Conservation (phyloP, 1,284 basidiomycete species). For the Puccinia hordei region DNA sequence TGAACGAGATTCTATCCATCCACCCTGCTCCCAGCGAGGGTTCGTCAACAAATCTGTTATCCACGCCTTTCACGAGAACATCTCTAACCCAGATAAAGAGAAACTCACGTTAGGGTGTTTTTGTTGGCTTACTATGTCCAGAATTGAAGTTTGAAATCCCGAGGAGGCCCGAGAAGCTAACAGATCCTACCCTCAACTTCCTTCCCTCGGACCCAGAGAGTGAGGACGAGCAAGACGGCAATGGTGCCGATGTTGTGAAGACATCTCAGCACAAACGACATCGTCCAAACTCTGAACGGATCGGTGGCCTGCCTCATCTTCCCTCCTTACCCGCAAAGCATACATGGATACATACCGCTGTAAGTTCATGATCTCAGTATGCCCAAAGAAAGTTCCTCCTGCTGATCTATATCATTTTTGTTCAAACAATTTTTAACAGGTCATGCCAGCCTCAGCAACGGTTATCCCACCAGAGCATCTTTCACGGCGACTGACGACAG, state of each 20-base stretch:
- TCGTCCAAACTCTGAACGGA: slow-evolving; percentile 7
- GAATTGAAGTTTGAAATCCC: slow-evolving; percentile 34
- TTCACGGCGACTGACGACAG: neutral
- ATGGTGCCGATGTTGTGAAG: neutral
- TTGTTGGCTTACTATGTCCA: neutral
- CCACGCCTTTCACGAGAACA: neutral
- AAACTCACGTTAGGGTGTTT: neutral
- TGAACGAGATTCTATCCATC: slow-evolving; percentile 13
- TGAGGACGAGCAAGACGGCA: slow-evolving; percentile 6
- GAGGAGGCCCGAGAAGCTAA: neutral
- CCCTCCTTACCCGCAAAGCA: slow-evolving; percentile 46
- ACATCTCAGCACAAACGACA: neutral
- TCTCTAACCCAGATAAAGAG: neutral
- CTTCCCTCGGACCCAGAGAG: slow-evolving; percentile 46
- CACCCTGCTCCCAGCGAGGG: neutral
- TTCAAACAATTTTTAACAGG: neutral
- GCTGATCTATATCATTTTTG: neutral
- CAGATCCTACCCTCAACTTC: slow-evolving; percentile 39
- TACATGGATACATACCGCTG: slow-evolving; percentile 42
- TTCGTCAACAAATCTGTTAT: neutral
- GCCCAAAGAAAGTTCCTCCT: neutral
- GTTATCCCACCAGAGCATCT: slow-evolving; percentile 47
- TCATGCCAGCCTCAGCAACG: slow-evolving; percentile 9
- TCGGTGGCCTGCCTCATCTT: slow-evolving; percentile 48
- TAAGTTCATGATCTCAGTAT: neutral